These are phyloP conservation scores for Microdochium bolleyi DNA, from an alignment of 2,329 filamentous ascomycete genomes.

Conservation along the genomic window DNA sequence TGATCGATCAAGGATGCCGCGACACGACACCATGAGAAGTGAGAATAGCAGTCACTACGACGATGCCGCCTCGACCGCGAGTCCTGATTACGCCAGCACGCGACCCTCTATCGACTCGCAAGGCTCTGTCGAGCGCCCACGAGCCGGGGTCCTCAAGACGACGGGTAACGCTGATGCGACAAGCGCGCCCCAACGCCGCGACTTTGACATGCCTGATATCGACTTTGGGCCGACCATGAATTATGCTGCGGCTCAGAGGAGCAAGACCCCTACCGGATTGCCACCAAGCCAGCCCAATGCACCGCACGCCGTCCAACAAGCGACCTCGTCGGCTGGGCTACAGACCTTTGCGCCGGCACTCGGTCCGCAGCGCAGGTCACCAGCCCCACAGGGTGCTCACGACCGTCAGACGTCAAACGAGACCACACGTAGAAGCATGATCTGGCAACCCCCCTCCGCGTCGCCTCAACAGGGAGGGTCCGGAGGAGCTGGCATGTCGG, in stretches of 20 bases:
- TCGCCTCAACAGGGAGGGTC: background rate
- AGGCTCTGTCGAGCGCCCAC: slow-evolving; percentile 52
- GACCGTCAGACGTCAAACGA: slow-evolving; percentile 8
- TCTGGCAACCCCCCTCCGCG: slow-evolving; percentile 64
- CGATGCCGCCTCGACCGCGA: slow-evolving; percentile 55
- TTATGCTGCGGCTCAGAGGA: slow-evolving; percentile 35
- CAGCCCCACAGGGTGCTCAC: background rate
- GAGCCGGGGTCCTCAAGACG: slow-evolving; percentile 74
- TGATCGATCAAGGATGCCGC: slow-evolving; percentile 11
- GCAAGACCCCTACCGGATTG: slow-evolving; percentile 18
- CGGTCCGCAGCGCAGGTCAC: background rate
- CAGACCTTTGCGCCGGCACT: background rate
- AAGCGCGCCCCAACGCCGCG: slow-evolving; percentile 8
- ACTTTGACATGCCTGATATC: slow-evolving; percentile 60
- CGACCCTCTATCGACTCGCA: slow-evolving; percentile 40
- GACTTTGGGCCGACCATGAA: slow-evolving; percentile 83
- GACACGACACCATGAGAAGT: slow-evolving; percentile 27
- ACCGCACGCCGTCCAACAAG: slow-evolving; percentile 4
- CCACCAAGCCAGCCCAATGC: slow-evolving; percentile 12
- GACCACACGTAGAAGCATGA: slow-evolving; percentile 54
- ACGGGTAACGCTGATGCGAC: slow-evolving; percentile 47
- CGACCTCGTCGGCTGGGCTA: background rate
- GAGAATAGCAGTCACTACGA: slow-evolving; percentile 43
- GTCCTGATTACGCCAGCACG: slow-evolving; percentile 74
- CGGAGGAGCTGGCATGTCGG: slow-evolving; percentile 40